Evolutionary conservation across 176 grass and related monocot genomes (phyloP), one percentile per base, ranked within the genome.

Genomic region (Musa beccarii): DNA sequence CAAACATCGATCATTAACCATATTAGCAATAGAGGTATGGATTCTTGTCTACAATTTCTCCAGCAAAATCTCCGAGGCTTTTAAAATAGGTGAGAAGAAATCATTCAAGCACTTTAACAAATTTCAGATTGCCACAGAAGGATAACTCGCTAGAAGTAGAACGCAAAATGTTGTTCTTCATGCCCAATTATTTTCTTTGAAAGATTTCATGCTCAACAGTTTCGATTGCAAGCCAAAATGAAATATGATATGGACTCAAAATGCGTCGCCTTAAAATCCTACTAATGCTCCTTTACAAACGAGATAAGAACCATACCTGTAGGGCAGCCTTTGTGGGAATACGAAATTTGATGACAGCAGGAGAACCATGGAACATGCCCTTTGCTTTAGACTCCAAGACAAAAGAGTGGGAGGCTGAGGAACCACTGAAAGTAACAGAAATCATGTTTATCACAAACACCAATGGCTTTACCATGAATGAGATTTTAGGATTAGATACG

Each of bases 301-400:
- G 26, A 29, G 51, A 14, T 14, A 77, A 68, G 20, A 19, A 50
- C 21, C 16, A 63, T 24, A 99, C 95, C 95, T 99, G 90, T 80
- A 99, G 84, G 52, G 88, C 84, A 77, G 95, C 81, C 82, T 99
- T 99, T 71, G 88, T 99, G 28, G 95, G 86, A 76, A 94, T 64
- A 78, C 90, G 95, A 53, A 94, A 99, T 59, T 61, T 94, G 59
- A 99, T 88, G 49, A 94, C 64, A 84, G 90, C 88, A 2, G 88
- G 86, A 54, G 86, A 91, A 19, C 88, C 90, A 75, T 94, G 86
- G 81, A 94, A 94, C 34, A 83, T 63, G 34, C 90, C 90, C 81
- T 91, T 89, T 55, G 83, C 71, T 79, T 89, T 87, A 52, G 90
- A 89, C 84, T 99, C 91, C 78, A 99, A 85, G 43, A 94, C 76